These are phyloP conservation scores for Leccinellum rugosiceps DNA, from an alignment of 768 basidiomycete genomes.

Conservation along the genomic window DNA sequence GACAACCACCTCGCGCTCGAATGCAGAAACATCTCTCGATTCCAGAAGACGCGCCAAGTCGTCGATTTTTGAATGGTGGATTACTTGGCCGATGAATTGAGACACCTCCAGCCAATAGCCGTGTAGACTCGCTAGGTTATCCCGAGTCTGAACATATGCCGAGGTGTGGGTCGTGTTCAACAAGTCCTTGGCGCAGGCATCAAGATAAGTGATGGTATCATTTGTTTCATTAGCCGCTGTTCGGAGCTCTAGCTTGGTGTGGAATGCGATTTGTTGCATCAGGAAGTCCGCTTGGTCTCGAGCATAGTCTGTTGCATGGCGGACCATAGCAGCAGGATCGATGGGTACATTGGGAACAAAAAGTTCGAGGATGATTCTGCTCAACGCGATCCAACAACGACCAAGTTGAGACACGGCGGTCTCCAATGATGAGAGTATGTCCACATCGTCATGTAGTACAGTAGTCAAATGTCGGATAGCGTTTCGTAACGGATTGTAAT, in stretches of 20 bases:
- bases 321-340: constrained; percentile 76
- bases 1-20: constrained; percentile 60
- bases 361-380: constrained; percentile 59
- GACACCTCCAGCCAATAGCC: constrained; percentile 74
- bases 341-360: constrained; percentile 82
- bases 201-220: constrained; percentile 45
- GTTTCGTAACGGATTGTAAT: constrained; percentile 33
- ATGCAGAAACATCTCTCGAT: constrained; percentile 35
- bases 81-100: constrained; percentile 66
- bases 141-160: constrained; percentile 33
- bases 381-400: constrained; percentile 57
- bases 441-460: constrained; percentile 18
- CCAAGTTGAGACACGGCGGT: constrained; percentile 38
- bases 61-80: constrained; percentile 46
- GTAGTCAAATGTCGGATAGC: constrained; percentile 34
- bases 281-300: constrained; percentile 40
- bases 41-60: constrained; percentile 42
- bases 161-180: constrained; percentile 23
- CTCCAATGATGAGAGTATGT: constrained; percentile 12
- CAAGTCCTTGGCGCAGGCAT: constrained; percentile 30
- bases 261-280: constrained; percentile 48
- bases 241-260: constrained; percentile 51
- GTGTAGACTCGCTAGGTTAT: constrained; percentile 49
- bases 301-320: constrained; percentile 43
- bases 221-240: constrained; percentile 56